Evolutionary conservation across 2,329 filamentous ascomycete genomes (phyloP), one percentile per base, ranked within the genome.

Genomic region (Fusarium papillatum): DNA sequence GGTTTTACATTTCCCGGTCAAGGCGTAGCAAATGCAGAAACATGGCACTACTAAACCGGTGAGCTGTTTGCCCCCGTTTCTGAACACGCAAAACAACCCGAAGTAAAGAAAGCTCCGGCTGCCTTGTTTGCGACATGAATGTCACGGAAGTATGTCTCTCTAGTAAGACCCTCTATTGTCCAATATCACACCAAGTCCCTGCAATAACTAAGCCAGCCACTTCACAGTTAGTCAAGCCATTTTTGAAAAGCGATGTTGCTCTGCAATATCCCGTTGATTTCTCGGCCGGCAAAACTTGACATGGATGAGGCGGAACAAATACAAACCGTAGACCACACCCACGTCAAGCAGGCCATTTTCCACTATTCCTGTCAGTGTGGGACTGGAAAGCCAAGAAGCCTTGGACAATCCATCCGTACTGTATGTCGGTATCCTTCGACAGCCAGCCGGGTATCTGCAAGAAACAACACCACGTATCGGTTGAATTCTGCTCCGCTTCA

Each of bases 271-370:
- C 31, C 61, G 19, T 48, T 50, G 29, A 67, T 17, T 36, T n/a
- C 17, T n/a, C 24, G 22, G 39, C 39, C 38, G 19, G 39, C 29
- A 67, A 67, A 38, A 11, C 39, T 36, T 22, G 53, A 48, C 64
- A 55, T 24, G 53, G 53, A 36, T 55, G 50, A 66, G 22, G 61
- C n/a, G 24, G 59, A 43, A 61, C n/a, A 57, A 69, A 55, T 26
- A 34, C 39, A 64, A 43, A 39, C n/a, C 24, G 26, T 61, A 69
- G 48, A 24, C 29, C 17, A 41, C 36, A 22, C 57, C 50, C 50
- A 55, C 29, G 26, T 34, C 24, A 43, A 62, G 39, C 53, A 69
- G 34, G 53, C 63, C 68, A 55, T 38, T 70, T 61, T 53, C 46
- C 62, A 53, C 34, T 38, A 22, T 64, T 53, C 46, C 22, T 59